Base-by-base conservation (phyloP, 768 basidiomycete species). In the Galerina sulciceps region DNA sequence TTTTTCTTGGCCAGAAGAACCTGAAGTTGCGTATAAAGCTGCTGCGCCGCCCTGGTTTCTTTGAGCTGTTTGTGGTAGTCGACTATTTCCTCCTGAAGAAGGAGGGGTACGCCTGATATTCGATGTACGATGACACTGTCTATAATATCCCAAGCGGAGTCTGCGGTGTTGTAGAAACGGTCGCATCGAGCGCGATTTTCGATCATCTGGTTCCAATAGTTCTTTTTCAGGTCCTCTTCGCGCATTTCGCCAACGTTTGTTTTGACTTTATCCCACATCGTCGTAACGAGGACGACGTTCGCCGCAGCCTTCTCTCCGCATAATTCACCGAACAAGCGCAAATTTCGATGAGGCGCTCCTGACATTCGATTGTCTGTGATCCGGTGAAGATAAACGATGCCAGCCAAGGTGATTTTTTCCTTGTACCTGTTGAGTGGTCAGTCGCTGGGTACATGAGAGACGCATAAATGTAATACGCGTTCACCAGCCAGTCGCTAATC, bases 351-450 rank as follows among this genome's bases (percentile, higher is more conserved):
- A 0, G 74, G 65, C 1, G 72, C 63, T 17, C 73, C 78, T 0
- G 66, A 67, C 70, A 79, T 71, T 1, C 76, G 69, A 49, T 73
- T 72, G 42, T 78, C 76, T 8, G 75, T 67, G 38, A 79, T 79
- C 14, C 74, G 70, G 56, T 79, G 78, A 13, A 79, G 57, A 56
- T 78, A 79, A 17, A 79, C 15, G 23, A 79, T 69, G 1, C 71
- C 76, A 9, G 71, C 62, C 1, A 79, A 67, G 46, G 66, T 69
- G 38, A 65, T 59, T 0, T 61, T 53, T 6, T 59, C 46, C 53
- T 65, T 57, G 46, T 73, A 71, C 42, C 75, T 74, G 45, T 46
- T 31, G 5, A 4, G 14, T 15, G 14, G 15, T 46, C 26, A 46
- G 9, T 23, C 1, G 4, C n/a, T 14, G 23, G 10, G 2, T 4